These are phyloP conservation scores for Orbilia blumenaviensis DNA, from an alignment of 2,329 filamentous ascomycete species.

Conservation along the genomic window DNA sequence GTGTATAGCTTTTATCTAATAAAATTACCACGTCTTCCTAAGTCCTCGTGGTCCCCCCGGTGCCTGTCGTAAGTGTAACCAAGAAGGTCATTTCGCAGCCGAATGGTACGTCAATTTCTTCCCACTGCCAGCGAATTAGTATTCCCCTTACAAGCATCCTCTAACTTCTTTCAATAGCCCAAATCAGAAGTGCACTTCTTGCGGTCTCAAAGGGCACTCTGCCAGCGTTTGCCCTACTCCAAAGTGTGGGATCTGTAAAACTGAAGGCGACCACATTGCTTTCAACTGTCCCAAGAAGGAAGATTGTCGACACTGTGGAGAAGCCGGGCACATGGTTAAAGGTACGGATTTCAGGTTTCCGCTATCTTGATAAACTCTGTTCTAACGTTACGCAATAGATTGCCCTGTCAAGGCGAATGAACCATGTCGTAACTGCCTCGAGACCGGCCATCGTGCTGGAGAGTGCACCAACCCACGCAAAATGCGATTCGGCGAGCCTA, in stretches of 20 bases:
- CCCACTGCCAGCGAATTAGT: background rate
- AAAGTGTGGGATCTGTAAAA: conserved; percentile 39
- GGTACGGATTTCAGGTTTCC: background rate
- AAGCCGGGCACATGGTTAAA: conserved; percentile 58
- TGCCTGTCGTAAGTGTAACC: conserved; percentile 70
- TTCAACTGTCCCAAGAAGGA: conserved; percentile 65
- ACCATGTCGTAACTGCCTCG: conserved; percentile 70
- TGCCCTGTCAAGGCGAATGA: conserved; percentile 32
- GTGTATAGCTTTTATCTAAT: background rate
- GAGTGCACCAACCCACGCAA: conserved; percentile 68
- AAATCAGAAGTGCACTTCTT: conserved; percentile 26
- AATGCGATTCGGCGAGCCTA: conserved; percentile 27
- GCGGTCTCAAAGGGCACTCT: conserved; percentile 22
- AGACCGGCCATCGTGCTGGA: conserved; percentile 68
- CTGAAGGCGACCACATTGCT: conserved; percentile 61
- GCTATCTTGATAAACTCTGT: background rate
- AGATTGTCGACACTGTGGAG: conserved; percentile 68
- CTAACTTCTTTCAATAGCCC: conserved; percentile 10
- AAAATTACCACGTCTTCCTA: background rate
- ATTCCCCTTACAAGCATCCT: background rate
- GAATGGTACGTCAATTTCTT: conserved; percentile 35
- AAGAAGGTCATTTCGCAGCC: conserved; percentile 68
- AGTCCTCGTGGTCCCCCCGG: conserved; percentile 21
- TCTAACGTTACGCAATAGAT: conserved; percentile 14
- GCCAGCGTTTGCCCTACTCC: conserved; percentile 27